Conservation (phyloP, 768 basidiomycete species). For the Psilocybe cubensis region DNA sequence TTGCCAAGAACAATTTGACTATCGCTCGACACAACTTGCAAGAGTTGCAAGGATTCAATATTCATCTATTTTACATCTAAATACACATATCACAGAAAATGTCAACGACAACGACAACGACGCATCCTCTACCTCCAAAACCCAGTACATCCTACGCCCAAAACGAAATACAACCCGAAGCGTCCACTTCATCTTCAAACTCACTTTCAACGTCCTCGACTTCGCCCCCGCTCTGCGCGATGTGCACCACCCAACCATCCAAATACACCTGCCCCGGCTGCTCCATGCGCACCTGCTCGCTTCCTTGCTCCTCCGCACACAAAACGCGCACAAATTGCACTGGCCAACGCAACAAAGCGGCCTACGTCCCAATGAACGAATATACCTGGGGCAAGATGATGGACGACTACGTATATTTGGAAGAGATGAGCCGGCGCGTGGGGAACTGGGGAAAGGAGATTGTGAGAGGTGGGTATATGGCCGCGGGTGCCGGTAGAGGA, state of each 20-base stretch:
- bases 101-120: background rate
- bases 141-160: slow-evolving; percentile 1
- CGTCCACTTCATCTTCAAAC: slow-evolving; percentile 20
- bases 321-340: slow-evolving; percentile 65
- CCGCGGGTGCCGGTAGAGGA: slow-evolving; percentile 29
- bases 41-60: too few relatives aligned
- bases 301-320: slow-evolving; percentile 69
- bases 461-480: slow-evolving; percentile 57
- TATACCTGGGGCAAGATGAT: slow-evolving; percentile 89
- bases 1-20: background rate
- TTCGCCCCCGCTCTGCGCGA: too few relatives aligned
- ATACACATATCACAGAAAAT: too few relatives aligned
- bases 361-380: slow-evolving; percentile 79
- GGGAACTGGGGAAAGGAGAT: slow-evolving; percentile 76
- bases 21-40: background rate
- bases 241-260: slow-evolving; percentile 50
- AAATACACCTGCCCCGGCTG: slow-evolving; percentile 87
- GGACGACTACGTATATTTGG: slow-evolving; percentile 87
- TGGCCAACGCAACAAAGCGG: slow-evolving; percentile 73
- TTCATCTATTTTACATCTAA: too few relatives aligned
- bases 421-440: slow-evolving; percentile 80
- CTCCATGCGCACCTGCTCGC: slow-evolving; percentile 70
- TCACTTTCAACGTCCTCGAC: slow-evolving; percentile 22
- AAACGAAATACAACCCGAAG: slow-evolving; percentile 14
- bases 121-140: slow-evolving; percentile 20